A percentile compares a stretch with the other conserved stretches of the same genome.
Conservation (phyloP, 345 rosid species). For the Populus deltoides region DNA sequence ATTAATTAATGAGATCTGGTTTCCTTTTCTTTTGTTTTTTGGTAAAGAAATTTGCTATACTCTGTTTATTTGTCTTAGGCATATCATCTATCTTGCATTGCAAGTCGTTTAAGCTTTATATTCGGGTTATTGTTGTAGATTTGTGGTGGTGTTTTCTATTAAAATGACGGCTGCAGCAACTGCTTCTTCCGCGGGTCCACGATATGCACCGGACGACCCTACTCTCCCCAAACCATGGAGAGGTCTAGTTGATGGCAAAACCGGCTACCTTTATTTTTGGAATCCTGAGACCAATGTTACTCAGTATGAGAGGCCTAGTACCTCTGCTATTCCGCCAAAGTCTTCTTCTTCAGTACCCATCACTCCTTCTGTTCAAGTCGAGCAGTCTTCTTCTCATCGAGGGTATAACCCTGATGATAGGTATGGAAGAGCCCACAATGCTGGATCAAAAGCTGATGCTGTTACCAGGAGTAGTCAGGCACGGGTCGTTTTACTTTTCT, state of each 20-base stretch:
- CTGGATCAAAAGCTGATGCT: conserved; percentile 40
- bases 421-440: conserved; percentile 39
- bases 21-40: neutral
- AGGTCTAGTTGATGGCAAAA: conserved; percentile 87
- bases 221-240: conserved; percentile 97
- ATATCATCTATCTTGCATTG: too few relatives aligned
- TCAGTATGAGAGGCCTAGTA: conserved; percentile 76
- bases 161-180: conserved; percentile 55
- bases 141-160: neutral
- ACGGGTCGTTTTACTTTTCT: neutral
- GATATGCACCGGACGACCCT: conserved; percentile 90
- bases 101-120: neutral
- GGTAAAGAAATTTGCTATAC: too few relatives aligned
- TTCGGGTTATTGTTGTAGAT: neutral
- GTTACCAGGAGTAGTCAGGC: conserved; percentile 55
- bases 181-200: conserved; percentile 48
- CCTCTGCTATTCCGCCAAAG: neutral
- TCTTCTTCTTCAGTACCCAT: conserved; percentile 40
- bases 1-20: neutral
- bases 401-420: conserved; percentile 53
- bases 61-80: neutral
- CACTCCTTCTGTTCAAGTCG: conserved; percentile 63
- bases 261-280: conserved; percentile 93
- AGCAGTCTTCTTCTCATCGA: conserved; percentile 39
- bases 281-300: conserved; percentile 95